These are phyloP conservation scores for Hirsutella minnesotensis DNA, from an alignment of 2,329 filamentous ascomycete genomes.

Conservation along the genomic window DNA sequence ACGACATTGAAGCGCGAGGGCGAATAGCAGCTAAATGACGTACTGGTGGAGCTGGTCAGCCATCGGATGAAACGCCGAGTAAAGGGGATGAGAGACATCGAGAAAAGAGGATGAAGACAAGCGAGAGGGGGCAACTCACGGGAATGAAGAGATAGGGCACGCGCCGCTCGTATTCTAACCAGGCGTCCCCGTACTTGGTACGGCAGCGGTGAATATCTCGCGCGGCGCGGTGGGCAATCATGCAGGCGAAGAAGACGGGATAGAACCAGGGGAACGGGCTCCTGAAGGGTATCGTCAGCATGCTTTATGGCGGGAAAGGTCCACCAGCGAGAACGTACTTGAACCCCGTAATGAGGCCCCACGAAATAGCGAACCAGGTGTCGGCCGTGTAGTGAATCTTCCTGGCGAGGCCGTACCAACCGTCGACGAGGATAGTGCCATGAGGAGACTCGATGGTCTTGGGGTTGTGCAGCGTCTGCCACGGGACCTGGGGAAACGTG, in stretches of 20 bases:
- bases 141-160: constrained; percentile 83
- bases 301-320: too few species aligned
- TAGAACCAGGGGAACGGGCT: constrained; percentile 90
- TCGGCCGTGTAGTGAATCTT: constrained; percentile 45
- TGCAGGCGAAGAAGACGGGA: constrained; percentile 66
- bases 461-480: constrained; percentile 72
- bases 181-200: constrained; percentile 70
- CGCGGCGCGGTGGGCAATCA: constrained; percentile 70
- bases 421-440: constrained; percentile 69
- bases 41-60: constrained; percentile 18
- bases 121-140: constrained; percentile 20
- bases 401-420: constrained; percentile 69
- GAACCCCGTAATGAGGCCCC: constrained; percentile 41
- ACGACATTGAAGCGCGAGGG: too few species aligned
- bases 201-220: constrained; percentile 70
- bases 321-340: too few species aligned
- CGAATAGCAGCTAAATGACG: constrained; percentile 22
- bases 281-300: constrained; percentile 10
- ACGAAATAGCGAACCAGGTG: constrained; percentile 34
- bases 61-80: too few species aligned
- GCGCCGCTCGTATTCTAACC: constrained; percentile 65
- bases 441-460: constrained; percentile 61
- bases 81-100: too few species aligned
- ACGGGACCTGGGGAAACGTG: constrained; percentile 84
- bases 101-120: background rate